These are phyloP conservation scores for Papiliotrema fonsecae DNA, from an alignment of 1,284 basidiomycete genomes.

Conservation along the genomic window DNA sequence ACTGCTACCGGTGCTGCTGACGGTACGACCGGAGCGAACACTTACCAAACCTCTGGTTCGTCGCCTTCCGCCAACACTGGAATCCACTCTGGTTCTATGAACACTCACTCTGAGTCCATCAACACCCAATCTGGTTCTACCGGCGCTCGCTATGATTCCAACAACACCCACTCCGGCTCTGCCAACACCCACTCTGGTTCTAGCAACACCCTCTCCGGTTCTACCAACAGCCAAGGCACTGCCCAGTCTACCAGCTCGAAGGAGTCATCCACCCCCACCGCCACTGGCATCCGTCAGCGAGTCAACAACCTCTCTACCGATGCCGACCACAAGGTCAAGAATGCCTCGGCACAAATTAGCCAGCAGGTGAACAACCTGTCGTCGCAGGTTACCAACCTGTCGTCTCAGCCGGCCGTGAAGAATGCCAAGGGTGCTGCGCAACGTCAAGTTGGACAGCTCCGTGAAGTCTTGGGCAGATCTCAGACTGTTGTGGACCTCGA, in stretches of 20 bases:
- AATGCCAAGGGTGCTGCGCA: constrained; percentile 23
- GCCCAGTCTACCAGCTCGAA: constrained; percentile 2
- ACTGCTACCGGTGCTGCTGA: background rate
- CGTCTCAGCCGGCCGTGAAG: constrained; percentile 27
- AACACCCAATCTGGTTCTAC: background rate
- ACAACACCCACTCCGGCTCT: background rate
- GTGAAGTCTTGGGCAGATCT: constrained; percentile 27
- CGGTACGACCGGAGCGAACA: background rate
- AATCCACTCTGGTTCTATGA: background rate
- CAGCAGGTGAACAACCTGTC: constrained; percentile 20
- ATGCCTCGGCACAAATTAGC: constrained; percentile 16
- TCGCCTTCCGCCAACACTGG: background rate
- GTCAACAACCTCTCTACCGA: constrained; percentile 1
- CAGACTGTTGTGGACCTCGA: constrained; percentile 24
- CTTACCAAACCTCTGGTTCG: background rate
- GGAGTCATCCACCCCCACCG: constrained; percentile 1
- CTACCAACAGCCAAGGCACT: no score
- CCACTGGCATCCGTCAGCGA: constrained; percentile 9
- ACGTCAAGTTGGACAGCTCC: constrained; percentile 20
- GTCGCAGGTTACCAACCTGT: constrained; percentile 17
- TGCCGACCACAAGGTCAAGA: constrained; percentile 1
- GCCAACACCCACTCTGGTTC: background rate
- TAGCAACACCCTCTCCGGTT: constrained; percentile 1
- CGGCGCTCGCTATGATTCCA: background rate
- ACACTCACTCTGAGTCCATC: background rate